Conservation (phyloP, 768 basidiomycete genomes). For the Russula sp. region DNA sequence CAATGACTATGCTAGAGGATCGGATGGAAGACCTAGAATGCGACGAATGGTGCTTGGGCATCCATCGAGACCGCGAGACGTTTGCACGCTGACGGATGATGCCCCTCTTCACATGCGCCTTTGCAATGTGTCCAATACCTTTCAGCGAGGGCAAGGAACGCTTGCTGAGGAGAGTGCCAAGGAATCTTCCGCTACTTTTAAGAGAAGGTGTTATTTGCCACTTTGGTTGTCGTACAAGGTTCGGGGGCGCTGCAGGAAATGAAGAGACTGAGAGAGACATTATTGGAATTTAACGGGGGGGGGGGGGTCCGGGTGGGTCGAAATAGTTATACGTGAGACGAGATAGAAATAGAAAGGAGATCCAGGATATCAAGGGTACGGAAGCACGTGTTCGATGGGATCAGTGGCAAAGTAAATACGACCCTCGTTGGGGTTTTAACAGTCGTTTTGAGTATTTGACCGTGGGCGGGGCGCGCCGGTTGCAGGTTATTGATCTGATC, state of each 20-base stretch:
- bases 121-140: constrained; percentile 5
- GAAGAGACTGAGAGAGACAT: constrained; percentile 31
- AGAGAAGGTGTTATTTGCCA: neutral
- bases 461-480: neutral
- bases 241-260: constrained; percentile 23
- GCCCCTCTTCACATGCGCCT: neutral
- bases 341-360: neutral
- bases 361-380: neutral
- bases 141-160: constrained; percentile 5
- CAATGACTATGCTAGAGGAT: neutral
- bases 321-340: neutral
- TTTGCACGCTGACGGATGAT: too few species aligned
- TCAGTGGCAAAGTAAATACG: neutral
- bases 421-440: neutral
- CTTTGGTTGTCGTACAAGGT: neutral
- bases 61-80: neutral
- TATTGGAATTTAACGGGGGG: neutral
- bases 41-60: neutral
- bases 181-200: constrained; percentile 6
- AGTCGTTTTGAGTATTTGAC: neutral
- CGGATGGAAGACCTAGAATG: neutral
- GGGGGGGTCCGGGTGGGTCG: neutral
- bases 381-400: neutral
- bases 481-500: neutral
- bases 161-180: constrained; percentile 16